Evolutionary conservation across 2,329 filamentous ascomycete species (phyloP).

Genomic region (Phoma sp.): DNA sequence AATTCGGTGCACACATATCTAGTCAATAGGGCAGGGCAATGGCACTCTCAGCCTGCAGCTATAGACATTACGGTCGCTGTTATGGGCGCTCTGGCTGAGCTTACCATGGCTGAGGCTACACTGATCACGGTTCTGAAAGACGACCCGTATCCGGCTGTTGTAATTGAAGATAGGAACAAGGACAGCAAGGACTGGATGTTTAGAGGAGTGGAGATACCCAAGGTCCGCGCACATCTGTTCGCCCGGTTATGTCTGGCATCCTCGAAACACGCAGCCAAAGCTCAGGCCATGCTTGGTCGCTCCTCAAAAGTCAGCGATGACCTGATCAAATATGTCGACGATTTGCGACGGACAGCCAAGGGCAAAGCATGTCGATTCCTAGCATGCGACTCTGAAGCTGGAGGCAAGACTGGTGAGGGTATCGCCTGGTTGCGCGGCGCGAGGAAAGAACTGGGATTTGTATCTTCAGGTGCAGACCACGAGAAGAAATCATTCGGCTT

Average conservation of each 20-base stretch:
- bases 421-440: conserved; percentile 87
- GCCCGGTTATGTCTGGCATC: conserved; percentile 86
- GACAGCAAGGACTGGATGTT: conserved; percentile 97
- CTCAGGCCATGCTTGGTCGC: conserved; percentile 58
- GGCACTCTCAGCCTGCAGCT: conserved; percentile 41
- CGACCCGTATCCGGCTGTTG: conserved; percentile 85
- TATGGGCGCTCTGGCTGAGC: conserved; percentile 56
- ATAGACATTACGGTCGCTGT: conserved; percentile 53
- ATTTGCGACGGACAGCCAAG: conserved; percentile 74
- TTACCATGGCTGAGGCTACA: conserved; percentile 86
- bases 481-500: conserved; percentile 62
- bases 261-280: conserved; percentile 82
- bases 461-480: conserved; percentile 47
- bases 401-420: conserved; percentile 79
- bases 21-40: conserved; percentile 58
- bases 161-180: conserved; percentile 81
- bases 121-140: conserved; percentile 90
- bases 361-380: conserved; percentile 91
- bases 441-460: conserved; percentile 73
- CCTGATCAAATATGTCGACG: conserved; percentile 75
- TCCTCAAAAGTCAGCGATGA: conserved; percentile 64
- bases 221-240: conserved; percentile 86
- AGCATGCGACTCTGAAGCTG: conserved; percentile 84
- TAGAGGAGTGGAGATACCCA: conserved; percentile 82
- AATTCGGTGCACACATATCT: conserved; percentile 79